phyloP scores from a whole-genome alignment of 108 stramenopile species.

The Pseudonitzschia multiseries region DNA sequence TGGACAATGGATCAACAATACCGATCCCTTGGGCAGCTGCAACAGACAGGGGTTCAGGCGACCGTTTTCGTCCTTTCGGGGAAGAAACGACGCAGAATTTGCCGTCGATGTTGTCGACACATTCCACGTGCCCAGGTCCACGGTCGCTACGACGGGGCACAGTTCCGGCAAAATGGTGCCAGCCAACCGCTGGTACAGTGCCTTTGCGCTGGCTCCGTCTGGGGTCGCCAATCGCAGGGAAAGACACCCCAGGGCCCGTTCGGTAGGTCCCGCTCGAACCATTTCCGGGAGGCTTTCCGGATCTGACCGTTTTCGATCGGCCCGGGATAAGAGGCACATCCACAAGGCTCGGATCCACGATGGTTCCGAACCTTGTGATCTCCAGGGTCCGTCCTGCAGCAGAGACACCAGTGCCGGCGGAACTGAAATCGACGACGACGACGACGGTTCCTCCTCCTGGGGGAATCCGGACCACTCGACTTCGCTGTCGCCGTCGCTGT shows the following conservation, averaged over 20 bases:
- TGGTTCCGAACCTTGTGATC: neutral
- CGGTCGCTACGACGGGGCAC: constrained; percentile 32
- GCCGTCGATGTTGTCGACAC: neutral
- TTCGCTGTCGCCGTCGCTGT: constrained; percentile 4
- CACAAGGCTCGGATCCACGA: constrained; percentile 16
- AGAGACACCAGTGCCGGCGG: neutral
- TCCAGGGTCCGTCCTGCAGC: neutral
- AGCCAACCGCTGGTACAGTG: constrained; percentile 23
- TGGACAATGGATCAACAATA: constrained; percentile 33
- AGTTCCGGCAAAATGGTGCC: constrained; percentile 31
- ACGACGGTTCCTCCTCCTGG: neutral
- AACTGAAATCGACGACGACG: too few relatives aligned
- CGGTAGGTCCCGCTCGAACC: constrained; percentile 4
- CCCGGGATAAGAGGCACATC: constrained; percentile 26
- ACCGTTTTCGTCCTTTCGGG: constrained; percentile 31
- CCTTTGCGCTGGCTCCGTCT: constrained; percentile 4
- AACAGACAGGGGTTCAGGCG: constrained; percentile 35
- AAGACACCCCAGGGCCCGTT: constrained; percentile 47
- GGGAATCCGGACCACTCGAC: neutral
- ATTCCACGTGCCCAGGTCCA: constrained; percentile 12
- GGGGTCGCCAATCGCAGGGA: constrained; percentile 43
- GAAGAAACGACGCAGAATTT: neutral
- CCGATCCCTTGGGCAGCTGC: constrained; percentile 51
- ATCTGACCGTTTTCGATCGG: constrained; percentile 17
- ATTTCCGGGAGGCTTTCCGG: neutral